phyloP scores from a whole-genome alignment of 1,284 basidiomycete genomes.

The Takashimella koratensis region DNA sequence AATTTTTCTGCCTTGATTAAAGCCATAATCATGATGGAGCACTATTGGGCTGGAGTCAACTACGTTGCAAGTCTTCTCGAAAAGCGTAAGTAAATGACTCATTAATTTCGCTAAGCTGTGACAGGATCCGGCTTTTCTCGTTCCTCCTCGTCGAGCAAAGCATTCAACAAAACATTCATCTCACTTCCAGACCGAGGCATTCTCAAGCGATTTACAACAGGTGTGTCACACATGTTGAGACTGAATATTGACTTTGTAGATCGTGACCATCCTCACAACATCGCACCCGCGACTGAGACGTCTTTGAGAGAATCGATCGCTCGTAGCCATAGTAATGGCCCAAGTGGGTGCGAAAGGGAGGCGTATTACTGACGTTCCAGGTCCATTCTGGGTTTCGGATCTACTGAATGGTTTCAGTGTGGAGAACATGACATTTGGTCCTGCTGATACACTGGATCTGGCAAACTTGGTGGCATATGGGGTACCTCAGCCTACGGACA shows the following conservation, averaged over 20 bases:
- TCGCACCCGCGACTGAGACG: slow-evolving; percentile 48
- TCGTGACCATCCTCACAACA: slow-evolving; percentile 44
- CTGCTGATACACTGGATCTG: slow-evolving; percentile 44
- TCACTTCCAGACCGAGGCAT: slow-evolving; percentile 49
- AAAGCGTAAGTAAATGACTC: slow-evolving; percentile 30
- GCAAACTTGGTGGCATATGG: slow-evolving; percentile 36
- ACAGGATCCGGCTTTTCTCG: slow-evolving; percentile 33
- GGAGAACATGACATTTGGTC: slow-evolving; percentile 47
- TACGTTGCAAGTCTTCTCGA: slow-evolving; percentile 44
- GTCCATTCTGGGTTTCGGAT: slow-evolving; percentile 40
- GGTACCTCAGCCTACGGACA: background rate
- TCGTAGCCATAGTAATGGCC: slow-evolving; percentile 16
- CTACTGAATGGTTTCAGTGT: slow-evolving; percentile 48
- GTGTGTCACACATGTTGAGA: slow-evolving; percentile 6
- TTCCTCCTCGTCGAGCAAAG: slow-evolving; percentile 13
- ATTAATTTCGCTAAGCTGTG: no score
- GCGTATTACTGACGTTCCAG: slow-evolving; percentile 5
- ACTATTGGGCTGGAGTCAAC: slow-evolving; percentile 48
- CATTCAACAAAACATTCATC: slow-evolving; percentile 44
- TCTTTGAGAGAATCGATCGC: slow-evolving; percentile 45
- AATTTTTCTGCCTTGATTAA: slow-evolving; percentile 44
- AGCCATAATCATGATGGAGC: slow-evolving; percentile 45
- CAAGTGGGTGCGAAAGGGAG: background rate
- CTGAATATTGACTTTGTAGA: slow-evolving; percentile 12
- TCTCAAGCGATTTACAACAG: slow-evolving; percentile 44